Percentiles rank a stretch among this genome's conserved stretches.
phyloP scores from a whole-genome alignment of 306 rosid genomes.

The Begonia fuchsioides region DNA sequence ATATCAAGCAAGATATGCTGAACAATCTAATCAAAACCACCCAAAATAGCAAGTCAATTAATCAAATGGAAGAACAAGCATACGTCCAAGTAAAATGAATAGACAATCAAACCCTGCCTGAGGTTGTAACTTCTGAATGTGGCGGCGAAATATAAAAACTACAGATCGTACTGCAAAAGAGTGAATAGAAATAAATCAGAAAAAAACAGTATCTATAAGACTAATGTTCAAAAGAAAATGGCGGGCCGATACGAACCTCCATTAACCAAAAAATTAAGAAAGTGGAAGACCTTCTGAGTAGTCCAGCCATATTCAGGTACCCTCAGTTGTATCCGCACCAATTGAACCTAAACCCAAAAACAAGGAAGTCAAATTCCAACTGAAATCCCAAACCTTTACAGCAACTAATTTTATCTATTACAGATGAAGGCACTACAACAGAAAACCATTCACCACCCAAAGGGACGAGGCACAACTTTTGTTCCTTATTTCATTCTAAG shows the following conservation, averaged over 20 bases:
- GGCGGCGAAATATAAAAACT: conserved; percentile 67
- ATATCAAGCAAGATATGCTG: conserved; percentile 76
- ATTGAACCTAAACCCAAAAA: conserved; percentile 46
- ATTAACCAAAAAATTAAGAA: conserved; percentile 88
- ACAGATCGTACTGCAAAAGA: conserved; percentile 46
- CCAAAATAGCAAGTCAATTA: conserved; percentile 10
- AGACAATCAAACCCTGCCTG: conserved; percentile 22
- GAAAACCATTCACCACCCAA: too few relatives aligned
- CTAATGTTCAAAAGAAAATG: neutral
- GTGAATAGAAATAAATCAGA: neutral
- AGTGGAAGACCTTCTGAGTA: conserved; percentile 99
- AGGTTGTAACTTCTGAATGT: conserved; percentile 67
- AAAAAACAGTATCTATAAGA: neutral
- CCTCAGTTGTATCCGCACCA: conserved; percentile 88
- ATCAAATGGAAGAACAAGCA: conserved; percentile 1
- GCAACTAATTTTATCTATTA: too few relatives aligned
- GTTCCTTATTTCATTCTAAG: too few relatives aligned
- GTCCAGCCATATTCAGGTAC: conserved; percentile 99
- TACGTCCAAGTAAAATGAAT: neutral
- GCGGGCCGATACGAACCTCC: conserved; percentile 59
- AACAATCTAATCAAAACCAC: conserved; percentile 40
- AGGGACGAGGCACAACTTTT: too few relatives aligned
- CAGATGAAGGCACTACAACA: too few relatives aligned
- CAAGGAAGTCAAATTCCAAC: neutral
- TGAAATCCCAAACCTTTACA: too few relatives aligned